phyloP scores from a whole-genome alignment of 169 alveolate genomes.

The Eimeria praecox region DNA sequence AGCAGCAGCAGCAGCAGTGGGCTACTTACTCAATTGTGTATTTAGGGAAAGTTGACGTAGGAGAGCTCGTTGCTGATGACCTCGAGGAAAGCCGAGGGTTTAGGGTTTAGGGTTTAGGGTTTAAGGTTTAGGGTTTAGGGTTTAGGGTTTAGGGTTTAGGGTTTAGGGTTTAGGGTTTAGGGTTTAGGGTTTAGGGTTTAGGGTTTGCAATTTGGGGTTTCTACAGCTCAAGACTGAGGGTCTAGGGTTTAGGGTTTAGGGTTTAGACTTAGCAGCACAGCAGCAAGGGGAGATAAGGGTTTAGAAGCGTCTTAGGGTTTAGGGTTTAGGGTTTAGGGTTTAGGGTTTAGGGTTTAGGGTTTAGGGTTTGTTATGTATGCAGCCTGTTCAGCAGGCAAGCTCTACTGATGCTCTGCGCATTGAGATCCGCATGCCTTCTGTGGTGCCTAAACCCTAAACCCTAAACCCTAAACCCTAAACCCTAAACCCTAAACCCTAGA shows the following conservation, averaged over 20 bases:
- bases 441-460: constrained; percentile 16
- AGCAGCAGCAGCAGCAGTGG: constrained; percentile 38
- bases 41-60: not conserved
- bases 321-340: not conserved
- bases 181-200: not conserved
- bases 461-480: constrained; percentile 12
- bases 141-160: not conserved
- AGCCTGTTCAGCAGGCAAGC: not conserved
- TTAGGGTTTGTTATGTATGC: not conserved
- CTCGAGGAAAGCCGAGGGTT: not conserved
- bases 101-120: constrained; percentile 25
- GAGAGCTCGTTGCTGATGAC: constrained; percentile 20
- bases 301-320: not conserved
- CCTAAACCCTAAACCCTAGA: not conserved
- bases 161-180: constrained; percentile 7
- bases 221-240: not conserved
- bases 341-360: constrained; percentile 18
- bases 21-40: constrained; percentile 6
- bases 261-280: too few species aligned
- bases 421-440: not conserved
- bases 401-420: constrained; percentile 29
- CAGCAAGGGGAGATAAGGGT: too few species aligned
- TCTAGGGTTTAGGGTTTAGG: not conserved
- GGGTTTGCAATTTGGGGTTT: not conserved
- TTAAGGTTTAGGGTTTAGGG: not conserved